phyloP scores from a whole-genome alignment of 345 rosid species.

The Excoecaria agallocha region DNA sequence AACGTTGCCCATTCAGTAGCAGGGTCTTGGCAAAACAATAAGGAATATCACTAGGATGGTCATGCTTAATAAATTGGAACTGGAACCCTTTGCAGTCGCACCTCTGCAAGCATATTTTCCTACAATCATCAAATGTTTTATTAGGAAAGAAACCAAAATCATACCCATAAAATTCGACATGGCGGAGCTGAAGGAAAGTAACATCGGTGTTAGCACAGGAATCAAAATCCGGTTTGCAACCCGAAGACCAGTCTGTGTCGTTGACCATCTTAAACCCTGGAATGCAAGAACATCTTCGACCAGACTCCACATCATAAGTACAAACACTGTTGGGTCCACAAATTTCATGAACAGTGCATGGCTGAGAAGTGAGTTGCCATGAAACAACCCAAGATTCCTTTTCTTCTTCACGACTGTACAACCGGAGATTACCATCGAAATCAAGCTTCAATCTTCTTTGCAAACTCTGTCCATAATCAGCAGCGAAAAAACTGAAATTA shows the following conservation, averaged over 20 bases:
- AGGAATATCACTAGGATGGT: neutral
- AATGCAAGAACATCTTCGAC: too few relatives aligned
- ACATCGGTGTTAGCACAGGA: constrained; percentile 8
- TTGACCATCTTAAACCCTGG: too few relatives aligned
- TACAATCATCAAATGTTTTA: neutral
- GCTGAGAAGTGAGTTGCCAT: constrained; percentile 19
- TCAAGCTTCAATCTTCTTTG: constrained; percentile 37
- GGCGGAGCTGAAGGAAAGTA: constrained; percentile 17
- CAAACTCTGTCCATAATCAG: too few relatives aligned
- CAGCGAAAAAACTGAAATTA: too few relatives aligned
- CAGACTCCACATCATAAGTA: too few relatives aligned
- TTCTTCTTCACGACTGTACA: constrained; percentile 27
- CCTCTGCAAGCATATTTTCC: constrained; percentile 7
- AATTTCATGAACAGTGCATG: constrained; percentile 30
- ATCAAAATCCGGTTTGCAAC: constrained; percentile 31
- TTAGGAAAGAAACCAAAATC: constrained; percentile 7
- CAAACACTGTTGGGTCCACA: constrained; percentile 41
- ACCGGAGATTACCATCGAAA: constrained; percentile 36
- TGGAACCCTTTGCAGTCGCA: constrained; percentile 14
- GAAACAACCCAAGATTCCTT: constrained; percentile 28
- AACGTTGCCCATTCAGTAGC: constrained; percentile 4
- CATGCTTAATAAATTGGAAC: neutral
- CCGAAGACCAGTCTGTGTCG: constrained; percentile 40
- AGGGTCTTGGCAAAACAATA: constrained; percentile 9
- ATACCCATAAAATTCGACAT: constrained; percentile 16